A percentile compares a stretch with the other conserved stretches of the same genome.
phyloP scores from a whole-genome alignment of 176 grass and related monocot species.

The Oryza brachyantha region DNA sequence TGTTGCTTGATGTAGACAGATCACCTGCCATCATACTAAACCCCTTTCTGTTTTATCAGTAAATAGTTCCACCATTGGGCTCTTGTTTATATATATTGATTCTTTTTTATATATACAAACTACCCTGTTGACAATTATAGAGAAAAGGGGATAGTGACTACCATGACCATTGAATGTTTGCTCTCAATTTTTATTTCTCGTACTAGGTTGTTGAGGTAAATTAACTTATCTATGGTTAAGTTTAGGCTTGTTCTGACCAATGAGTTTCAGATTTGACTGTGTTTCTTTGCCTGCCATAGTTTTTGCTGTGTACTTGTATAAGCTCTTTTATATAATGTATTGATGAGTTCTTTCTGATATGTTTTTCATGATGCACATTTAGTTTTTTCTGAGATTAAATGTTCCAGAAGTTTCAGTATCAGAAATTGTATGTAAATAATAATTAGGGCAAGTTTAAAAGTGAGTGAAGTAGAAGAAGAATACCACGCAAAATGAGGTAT shows the following conservation, averaged over 20 bases:
- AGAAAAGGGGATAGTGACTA: not conserved
- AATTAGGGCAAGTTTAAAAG: not conserved
- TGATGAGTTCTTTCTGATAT: not conserved
- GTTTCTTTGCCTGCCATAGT: not conserved
- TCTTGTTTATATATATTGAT: conserved; percentile 19
- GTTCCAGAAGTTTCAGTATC: not conserved
- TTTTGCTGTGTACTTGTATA: not conserved
- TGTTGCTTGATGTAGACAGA: conserved; percentile 27
- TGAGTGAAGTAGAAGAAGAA: too few species aligned
- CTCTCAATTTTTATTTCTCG: not conserved
- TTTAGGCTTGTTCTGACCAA: conserved; percentile 13
- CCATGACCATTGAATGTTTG: not conserved
- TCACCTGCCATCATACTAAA: conserved; percentile 29
- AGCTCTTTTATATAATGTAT: not conserved
- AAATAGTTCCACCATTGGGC: not conserved
- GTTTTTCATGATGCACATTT: conserved; percentile 6
- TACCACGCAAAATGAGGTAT: too few species aligned
- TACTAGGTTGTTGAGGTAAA: conserved; percentile 26
- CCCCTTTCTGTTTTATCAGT: conserved; percentile 15
- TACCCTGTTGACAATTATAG: conserved; percentile 10
- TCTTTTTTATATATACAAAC: not conserved
- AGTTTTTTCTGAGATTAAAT: not conserved
- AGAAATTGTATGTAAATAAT: not conserved
- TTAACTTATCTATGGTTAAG: not conserved
- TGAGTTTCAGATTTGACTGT: conserved; percentile 5